Base-by-base conservation (phyloP, 1,284 basidiomycete species). In the Phylloporus sp. region DNA sequence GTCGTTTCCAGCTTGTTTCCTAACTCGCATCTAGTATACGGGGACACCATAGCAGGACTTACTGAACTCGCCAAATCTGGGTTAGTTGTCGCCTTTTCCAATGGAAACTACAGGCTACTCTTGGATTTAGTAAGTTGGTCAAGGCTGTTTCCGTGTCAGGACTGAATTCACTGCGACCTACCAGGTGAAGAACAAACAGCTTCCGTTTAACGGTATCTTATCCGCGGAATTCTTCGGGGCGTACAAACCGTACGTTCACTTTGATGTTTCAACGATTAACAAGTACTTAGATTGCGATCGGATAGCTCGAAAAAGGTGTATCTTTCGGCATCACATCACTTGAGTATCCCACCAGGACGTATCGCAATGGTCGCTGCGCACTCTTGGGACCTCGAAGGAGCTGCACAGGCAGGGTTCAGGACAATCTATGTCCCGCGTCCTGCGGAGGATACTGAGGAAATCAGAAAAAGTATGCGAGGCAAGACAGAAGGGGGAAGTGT, bases 281-380 rank as follows among this genome's bases (percentile, higher is more conserved):
- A 14, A 41, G n/a, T 32, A n/a, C 32, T 29, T 32, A 64, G 12
- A 43, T 41, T 3, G 15, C 5, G 39, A 10, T 45, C 43, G 19
- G 43, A 52, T 66, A 90, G 89, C 19, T 84, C 86, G 69, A 85
- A 84, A 1, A 81, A 84, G 57, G 82, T 84, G 0, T 92, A 91
- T 70, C 77, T 83, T 10, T 82, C 83, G 14, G 85, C 86, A 2
- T 76, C 84, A 0, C 80, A 82, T 29, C 85, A 90, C 68, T 84
- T 92, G 17, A 81, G 81, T 3, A 72, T 91, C 5, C 70, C 82
- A 2, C 85, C 89, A 0, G 71, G 83, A 20, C 83, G 85, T 61
- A 83, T 85, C 56, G 88, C 86, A 1, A 87, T 92, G 86, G 89
- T 92, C 15, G 89, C 91, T 0, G 84, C 89, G 15, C 91, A 92